phyloP scores from a whole-genome alignment of 2,329 filamentous ascomycete species.

The Capronia coronata region DNA sequence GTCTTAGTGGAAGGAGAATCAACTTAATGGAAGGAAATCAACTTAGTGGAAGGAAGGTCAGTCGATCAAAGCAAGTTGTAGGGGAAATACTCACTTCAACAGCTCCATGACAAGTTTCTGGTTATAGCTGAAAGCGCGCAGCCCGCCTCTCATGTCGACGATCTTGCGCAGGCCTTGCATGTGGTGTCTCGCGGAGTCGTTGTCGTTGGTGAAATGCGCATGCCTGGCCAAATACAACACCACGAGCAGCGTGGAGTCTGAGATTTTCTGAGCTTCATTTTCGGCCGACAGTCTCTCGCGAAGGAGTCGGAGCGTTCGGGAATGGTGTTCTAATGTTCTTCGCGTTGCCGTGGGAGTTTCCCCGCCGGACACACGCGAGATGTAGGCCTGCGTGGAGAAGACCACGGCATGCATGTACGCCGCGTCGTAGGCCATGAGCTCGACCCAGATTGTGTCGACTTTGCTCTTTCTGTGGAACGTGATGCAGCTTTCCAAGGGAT shows the following conservation, averaged over 20 bases:
- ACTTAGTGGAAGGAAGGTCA: too few species aligned
- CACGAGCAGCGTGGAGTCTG: constrained; percentile 32
- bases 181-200: constrained; percentile 31
- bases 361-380: too few species aligned
- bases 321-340: constrained; percentile 24
- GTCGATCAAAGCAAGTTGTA: too few species aligned
- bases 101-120: constrained; percentile 36
- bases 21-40: too few species aligned
- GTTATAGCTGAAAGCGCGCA: constrained; percentile 31
- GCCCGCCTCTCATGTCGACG: constrained; percentile 35
- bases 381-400: not conserved
- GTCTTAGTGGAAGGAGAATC: too few species aligned
- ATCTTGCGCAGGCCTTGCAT: constrained; percentile 37
- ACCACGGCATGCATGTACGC: not conserved
- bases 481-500: too few species aligned
- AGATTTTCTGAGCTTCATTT: constrained; percentile 28
- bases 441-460: not conserved
- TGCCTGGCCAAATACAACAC: constrained; percentile 33
- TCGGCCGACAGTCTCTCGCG: constrained; percentile 30
- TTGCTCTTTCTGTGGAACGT: too few species aligned
- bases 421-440: not conserved
- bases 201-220: constrained; percentile 31
- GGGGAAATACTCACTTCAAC: constrained; percentile 31
- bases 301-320: constrained; percentile 31
- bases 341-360: too few species aligned